Evolutionary conservation across 169 alveolate genomes (phyloP).

Genomic region (Plasmodium coatneyi): DNA sequence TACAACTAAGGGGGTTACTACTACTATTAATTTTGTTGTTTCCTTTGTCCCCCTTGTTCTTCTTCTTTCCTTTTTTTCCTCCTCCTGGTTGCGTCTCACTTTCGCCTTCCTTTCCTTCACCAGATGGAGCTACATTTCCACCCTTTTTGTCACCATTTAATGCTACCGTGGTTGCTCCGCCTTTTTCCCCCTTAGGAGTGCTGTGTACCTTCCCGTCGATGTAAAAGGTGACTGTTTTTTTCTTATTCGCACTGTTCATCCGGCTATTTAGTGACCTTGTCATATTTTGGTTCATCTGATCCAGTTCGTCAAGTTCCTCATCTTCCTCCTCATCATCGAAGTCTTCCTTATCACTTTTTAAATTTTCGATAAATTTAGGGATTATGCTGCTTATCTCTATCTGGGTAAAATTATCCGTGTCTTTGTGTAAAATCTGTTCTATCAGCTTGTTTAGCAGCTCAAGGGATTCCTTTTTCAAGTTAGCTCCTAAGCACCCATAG

Average conservation of each 20-base stretch:
- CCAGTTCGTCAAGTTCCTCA: not conserved
- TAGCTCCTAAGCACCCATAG: conserved; percentile 62
- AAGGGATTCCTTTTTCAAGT: conserved; percentile 53
- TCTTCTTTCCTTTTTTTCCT: conserved; percentile 5
- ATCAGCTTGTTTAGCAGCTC: conserved; percentile 48
- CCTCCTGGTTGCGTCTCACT: not conserved
- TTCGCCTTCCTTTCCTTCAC: not conserved
- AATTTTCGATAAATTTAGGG: conserved; percentile 74
- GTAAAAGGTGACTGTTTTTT: not conserved
- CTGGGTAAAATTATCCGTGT: conserved; percentile 75
- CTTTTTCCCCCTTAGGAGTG: not conserved
- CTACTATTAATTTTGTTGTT: not conserved
- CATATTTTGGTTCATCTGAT: not conserved
- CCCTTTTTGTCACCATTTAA: not conserved
- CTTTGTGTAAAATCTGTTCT: conserved; percentile 56
- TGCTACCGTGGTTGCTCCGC: not conserved
- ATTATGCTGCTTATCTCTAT: conserved; percentile 67
- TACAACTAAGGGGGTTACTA: not conserved
- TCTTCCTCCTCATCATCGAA: not conserved
- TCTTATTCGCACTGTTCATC: not conserved
- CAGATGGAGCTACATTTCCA: not conserved
- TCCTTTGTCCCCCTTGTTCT: not conserved
- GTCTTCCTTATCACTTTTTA: conserved; percentile 18
- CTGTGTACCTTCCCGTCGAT: not conserved
- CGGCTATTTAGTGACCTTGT: not conserved